These are phyloP conservation scores for Endocalyx cinctus DNA, from an alignment of 2,329 filamentous ascomycete species.

Conservation along the genomic window DNA sequence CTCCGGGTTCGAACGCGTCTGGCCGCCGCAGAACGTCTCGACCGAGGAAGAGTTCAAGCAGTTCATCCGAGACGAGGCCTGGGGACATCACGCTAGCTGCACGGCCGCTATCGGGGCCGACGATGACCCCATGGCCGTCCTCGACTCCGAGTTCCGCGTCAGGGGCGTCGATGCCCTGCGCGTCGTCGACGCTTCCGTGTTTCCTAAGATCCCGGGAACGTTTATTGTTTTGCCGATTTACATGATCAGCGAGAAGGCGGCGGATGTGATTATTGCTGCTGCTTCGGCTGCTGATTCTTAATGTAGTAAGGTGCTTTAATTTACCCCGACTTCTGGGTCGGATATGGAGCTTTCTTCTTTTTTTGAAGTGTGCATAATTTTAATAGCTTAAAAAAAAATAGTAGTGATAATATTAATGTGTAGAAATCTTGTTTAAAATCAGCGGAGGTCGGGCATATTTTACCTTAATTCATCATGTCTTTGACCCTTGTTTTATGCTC, in stretches of 20 bases:
- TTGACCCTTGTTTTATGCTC: too few species aligned
- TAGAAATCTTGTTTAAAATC: too few species aligned
- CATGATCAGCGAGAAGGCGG: constrained; percentile 53
- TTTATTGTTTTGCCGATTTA: constrained; percentile 44
- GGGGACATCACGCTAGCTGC: constrained; percentile 51
- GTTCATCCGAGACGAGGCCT: constrained; percentile 41
- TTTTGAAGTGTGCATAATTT: too few species aligned
- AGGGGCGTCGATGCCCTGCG: constrained; percentile 44
- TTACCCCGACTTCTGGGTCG: too few species aligned
- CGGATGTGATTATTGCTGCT: constrained; percentile 39
- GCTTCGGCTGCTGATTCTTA: too few species aligned
- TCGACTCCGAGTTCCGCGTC: constrained; percentile 41
- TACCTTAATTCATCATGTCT: too few species aligned
- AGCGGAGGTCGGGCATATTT: too few species aligned
- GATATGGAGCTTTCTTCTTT: too few species aligned
- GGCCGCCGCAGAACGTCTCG: constrained; percentile 9
- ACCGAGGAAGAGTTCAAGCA: constrained; percentile 38
- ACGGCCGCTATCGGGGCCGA: constrained; percentile 48
- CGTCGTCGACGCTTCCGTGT: constrained; percentile 51
- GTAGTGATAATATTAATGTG: too few species aligned
- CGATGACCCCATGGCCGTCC: constrained; percentile 45
- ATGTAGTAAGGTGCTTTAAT: too few species aligned
- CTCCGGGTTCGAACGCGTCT: constrained; percentile 13
- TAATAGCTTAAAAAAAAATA: too few species aligned
- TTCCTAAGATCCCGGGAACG: constrained; percentile 41